phyloP scores from a whole-genome alignment of 129 eudicot species.

The Pittosporum tobira region DNA sequence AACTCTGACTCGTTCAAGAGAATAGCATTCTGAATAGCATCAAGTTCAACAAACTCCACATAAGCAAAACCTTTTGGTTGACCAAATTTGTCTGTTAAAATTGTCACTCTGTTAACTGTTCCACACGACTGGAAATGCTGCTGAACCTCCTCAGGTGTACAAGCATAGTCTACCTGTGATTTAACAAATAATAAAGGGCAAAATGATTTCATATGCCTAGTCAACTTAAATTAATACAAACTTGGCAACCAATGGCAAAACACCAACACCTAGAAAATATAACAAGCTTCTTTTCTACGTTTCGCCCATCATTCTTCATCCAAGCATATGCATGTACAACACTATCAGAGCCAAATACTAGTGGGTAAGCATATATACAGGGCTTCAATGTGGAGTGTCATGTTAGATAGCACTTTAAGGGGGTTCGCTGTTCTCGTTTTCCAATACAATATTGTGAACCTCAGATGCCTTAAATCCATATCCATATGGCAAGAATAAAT shows the following conservation, averaged over 20 bases:
- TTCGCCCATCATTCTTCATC: background rate
- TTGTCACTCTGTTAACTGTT: conserved; percentile 80
- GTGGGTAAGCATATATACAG: too few species aligned
- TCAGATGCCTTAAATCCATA: too few species aligned
- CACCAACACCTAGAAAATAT: background rate
- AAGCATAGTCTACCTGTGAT: conserved; percentile 86
- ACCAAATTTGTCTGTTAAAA: conserved; percentile 81
- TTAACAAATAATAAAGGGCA: conserved; percentile 10
- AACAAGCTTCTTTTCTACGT: background rate
- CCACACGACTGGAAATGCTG: conserved; percentile 88
- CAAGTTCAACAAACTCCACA: conserved; percentile 72
- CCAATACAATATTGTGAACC: too few species aligned
- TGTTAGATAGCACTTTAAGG: too few species aligned
- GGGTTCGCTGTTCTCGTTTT: too few species aligned
- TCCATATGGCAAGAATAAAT: too few species aligned
- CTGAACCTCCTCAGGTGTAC: conserved; percentile 93
- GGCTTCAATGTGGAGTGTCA: too few species aligned
- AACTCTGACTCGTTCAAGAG: conserved; percentile 74
- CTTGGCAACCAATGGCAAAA: background rate
- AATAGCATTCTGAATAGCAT: conserved; percentile 73
- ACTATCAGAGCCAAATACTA: too few species aligned
- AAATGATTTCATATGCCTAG: too few species aligned
- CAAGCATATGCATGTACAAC: too few species aligned
- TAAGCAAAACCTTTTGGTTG: conserved; percentile 93
- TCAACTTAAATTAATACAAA: background rate